These are phyloP conservation scores for Rubroboletus pulcherrimus DNA, from an alignment of 768 basidiomycete species.

Conservation along the genomic window DNA sequence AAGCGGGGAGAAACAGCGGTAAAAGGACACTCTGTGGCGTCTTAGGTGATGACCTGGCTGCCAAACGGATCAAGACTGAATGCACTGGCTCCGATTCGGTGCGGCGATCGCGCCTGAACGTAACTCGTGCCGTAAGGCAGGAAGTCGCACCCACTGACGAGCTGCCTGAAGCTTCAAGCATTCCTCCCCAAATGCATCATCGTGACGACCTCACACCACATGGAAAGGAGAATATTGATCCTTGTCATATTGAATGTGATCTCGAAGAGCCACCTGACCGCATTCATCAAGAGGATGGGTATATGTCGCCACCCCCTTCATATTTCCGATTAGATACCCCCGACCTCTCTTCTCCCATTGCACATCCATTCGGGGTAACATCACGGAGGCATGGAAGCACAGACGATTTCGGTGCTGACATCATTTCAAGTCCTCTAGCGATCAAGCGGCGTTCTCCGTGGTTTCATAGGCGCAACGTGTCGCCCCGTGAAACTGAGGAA, in stretches of 20 bases:
- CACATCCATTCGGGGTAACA: constrained; percentile 25
- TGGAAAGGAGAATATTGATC: constrained; percentile 38
- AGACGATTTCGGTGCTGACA: constrained; percentile 51
- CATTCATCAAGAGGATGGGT: constrained; percentile 77
- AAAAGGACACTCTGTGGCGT: constrained; percentile 71
- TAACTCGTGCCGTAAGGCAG: constrained; percentile 15
- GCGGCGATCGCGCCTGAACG: constrained; percentile 25
- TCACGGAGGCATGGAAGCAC: constrained; percentile 3
- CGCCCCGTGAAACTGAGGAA: not conserved
- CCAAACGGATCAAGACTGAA: constrained; percentile 44
- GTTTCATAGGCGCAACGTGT: constrained; percentile 1
- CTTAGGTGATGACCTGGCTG: constrained; percentile 59
- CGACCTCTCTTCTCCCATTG: constrained; percentile 64
- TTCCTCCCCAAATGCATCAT: constrained; percentile 21
- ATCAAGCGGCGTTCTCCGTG: constrained; percentile 18
- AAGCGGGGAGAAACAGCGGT: constrained; percentile 60
- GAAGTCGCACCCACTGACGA: constrained; percentile 6
- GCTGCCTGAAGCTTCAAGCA: constrained; percentile 31
- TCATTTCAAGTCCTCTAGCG: constrained; percentile 32
- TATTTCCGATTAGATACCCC: constrained; percentile 47
- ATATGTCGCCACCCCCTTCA: constrained; percentile 67
- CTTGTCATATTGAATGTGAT: constrained; percentile 39
- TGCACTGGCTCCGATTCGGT: constrained; percentile 20
- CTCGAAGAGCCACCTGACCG: constrained; percentile 36
- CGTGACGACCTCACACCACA: constrained; percentile 45